phyloP scores from a whole-genome alignment of 176 grass and related monocot genomes.

The Oryza brachyantha region DNA sequence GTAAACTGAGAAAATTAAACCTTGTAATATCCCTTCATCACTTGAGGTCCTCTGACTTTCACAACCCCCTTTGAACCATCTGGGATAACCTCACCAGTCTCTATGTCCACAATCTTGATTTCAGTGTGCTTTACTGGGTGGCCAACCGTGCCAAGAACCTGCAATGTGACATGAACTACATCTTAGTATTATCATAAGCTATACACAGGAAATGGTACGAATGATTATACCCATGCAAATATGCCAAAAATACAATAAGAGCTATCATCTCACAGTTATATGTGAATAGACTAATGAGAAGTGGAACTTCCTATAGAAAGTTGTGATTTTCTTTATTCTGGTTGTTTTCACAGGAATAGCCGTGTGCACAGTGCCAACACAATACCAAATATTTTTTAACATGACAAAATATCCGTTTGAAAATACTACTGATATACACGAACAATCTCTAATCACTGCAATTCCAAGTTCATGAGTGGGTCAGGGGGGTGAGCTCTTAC shows the following conservation, averaged over 20 bases:
- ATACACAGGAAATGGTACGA: background rate
- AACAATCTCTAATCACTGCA: background rate
- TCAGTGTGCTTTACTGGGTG: slow-evolving; percentile 74
- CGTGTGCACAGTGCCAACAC: background rate
- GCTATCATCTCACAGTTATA: background rate
- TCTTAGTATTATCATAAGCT: slow-evolving; percentile 23
- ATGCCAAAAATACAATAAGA: background rate
- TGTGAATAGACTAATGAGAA: background rate
- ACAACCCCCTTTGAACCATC: slow-evolving; percentile 90
- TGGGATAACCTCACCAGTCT: slow-evolving; percentile 58
- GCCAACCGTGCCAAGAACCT: slow-evolving; percentile 95
- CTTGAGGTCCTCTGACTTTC: slow-evolving; percentile 82
- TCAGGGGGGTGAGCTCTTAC: slow-evolving; percentile 38
- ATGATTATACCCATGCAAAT: background rate
- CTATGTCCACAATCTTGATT: slow-evolving; percentile 73
- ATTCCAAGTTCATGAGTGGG: background rate
- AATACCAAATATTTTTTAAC: background rate
- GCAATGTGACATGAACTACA: slow-evolving; percentile 31
- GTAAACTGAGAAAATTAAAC: slow-evolving; percentile 38
- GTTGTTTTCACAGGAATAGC: background rate
- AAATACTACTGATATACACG: slow-evolving; percentile 3
- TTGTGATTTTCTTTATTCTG: background rate
- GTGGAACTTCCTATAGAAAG: background rate
- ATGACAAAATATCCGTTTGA: background rate
- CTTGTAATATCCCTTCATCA: slow-evolving; percentile 99